Evolutionary conservation across 2,329 filamentous ascomycete genomes (phyloP), one percentile per base, ranked within the genome.

Genomic region (Salinomyces thailandicus): DNA sequence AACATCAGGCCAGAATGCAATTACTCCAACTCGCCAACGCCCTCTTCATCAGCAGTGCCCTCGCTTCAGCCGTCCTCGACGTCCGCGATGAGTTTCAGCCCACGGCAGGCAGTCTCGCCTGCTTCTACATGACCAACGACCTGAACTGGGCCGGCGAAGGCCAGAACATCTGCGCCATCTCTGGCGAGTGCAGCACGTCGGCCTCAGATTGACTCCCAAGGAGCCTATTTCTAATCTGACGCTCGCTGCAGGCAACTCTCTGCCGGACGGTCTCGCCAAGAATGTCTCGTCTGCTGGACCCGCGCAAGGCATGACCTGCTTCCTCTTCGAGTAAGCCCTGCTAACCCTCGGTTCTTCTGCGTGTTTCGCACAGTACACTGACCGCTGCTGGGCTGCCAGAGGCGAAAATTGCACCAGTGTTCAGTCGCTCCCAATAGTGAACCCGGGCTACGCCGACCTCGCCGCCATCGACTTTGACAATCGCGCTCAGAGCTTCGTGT

Each of bases 221-320:
- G n/a, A n/a, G n/a, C n/a, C n/a, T n/a, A n/a, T 15, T 14, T 3
- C 18, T 5, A 19, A n/a, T n/a, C 11, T 12, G 14, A 22, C 9
- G 7, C 12, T 18, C 18, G 12, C 11, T 26, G 18, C 18, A 40
- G 16, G 11, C 27, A 35, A 33, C 28, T 19, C 14, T 11, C 26
- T 44, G 4, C 41, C 41, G 5, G 29, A 33, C n/a, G 36, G 41
- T 13, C 29, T 46, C 9, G 31, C 26, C 8, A 32, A 17, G n/a
- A 44, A 44, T 22, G 35, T 48, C 28, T 37, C 38, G 18, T 46
- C 43, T 13, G 45, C 45, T n/a, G 45, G 45, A 7, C 45, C 45
- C 14, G 32, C 26, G 13, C 18, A 44, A 14, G 45, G 41, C 9
- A 14, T 30, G 26, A 42, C 35, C 5, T 48, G 45, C 41, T 42